A percentile compares a stretch with the other conserved stretches of the same genome.
phyloP scores from a whole-genome alignment of 140 eudicot species.

The Bidens hawaiensis region DNA sequence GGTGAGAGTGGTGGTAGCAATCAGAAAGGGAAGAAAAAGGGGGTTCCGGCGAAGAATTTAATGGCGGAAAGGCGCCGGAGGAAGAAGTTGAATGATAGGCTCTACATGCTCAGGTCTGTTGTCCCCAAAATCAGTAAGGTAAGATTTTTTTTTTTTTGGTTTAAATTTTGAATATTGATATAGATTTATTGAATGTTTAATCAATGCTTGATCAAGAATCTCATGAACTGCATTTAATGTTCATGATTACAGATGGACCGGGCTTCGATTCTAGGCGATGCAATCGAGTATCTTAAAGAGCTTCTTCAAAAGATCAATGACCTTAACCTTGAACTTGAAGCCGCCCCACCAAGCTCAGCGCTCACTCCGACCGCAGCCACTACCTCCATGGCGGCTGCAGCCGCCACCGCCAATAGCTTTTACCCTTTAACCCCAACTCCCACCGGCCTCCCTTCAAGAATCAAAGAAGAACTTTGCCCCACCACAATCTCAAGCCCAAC shows the following conservation, averaged over 20 bases:
- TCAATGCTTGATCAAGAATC: background rate
- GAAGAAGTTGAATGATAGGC: conserved; percentile 95
- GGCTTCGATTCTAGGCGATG: conserved; percentile 91
- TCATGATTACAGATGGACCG: conserved; percentile 64
- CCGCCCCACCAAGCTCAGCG: conserved; percentile 58
- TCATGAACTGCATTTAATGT: conserved; percentile 9
- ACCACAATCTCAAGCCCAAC: conserved; percentile 76
- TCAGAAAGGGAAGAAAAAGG: conserved; percentile 78
- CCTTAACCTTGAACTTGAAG: conserved; percentile 68
- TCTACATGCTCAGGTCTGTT: conserved; percentile 87
- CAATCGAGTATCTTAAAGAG: conserved; percentile 83
- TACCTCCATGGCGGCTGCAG: background rate
- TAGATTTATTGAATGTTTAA: background rate
- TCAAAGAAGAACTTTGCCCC: conserved; percentile 84
- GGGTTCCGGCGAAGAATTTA: conserved; percentile 91
- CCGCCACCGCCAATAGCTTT: conserved; percentile 41
- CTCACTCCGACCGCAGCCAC: conserved; percentile 42
- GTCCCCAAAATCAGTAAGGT: conserved; percentile 98
- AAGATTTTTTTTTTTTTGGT: background rate
- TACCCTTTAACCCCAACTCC: conserved; percentile 80
- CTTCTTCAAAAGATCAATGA: conserved; percentile 83
- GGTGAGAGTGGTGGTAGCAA: conserved; percentile 42
- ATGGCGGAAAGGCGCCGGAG: conserved; percentile 96
- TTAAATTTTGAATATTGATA: conserved; percentile 22
- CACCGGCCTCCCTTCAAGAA: conserved; percentile 51